phyloP scores from a whole-genome alignment of 352 stramenopile genomes.

The Blastocystis sp. region DNA sequence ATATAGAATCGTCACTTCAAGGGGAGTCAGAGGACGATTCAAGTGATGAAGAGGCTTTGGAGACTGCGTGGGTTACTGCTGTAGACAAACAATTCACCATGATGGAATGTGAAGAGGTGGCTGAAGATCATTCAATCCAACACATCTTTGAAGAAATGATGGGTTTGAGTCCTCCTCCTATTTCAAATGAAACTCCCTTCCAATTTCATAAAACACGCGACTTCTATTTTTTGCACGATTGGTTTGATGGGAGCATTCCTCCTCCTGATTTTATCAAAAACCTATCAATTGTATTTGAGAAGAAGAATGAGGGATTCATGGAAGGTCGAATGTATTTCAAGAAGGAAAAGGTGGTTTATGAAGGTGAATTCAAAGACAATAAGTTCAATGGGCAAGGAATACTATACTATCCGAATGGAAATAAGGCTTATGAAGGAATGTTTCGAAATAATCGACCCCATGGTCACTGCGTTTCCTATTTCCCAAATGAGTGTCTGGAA shows the following conservation, averaged over 20 bases:
- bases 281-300: too few species aligned
- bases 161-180: neutral
- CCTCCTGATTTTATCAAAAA: neutral
- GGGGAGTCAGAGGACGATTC: neutral
- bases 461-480: neutral
- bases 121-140: neutral
- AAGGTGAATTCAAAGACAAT: neutral
- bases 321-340: neutral
- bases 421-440: neutral
- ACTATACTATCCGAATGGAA: neutral
- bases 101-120: neutral
- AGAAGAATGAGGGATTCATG: neutral
- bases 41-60: neutral
- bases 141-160: neutral
- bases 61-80: neutral
- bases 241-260: neutral
- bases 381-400: conserved; percentile 23
- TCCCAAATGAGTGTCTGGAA: neutral
- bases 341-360: neutral
- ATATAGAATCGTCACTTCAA: too few species aligned
- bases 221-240: neutral
- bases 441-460: neutral
- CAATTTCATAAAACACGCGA: neutral
- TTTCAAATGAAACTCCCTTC: neutral
- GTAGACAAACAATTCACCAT: neutral